Conservation (phyloP, 305 asterid genomes). For the Solanum hybrid region DNA sequence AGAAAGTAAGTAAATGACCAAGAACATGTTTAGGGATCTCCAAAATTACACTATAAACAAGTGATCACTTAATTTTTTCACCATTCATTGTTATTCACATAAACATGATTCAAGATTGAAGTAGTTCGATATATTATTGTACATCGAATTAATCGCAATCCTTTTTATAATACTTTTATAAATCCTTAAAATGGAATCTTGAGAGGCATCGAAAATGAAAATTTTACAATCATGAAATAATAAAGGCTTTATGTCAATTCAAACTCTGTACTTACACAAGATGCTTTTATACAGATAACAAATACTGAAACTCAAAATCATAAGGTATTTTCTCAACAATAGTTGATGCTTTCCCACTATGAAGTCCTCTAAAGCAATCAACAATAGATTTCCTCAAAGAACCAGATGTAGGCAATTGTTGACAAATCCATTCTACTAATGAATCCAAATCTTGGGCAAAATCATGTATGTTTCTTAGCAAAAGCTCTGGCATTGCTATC, state of each 20-base stretch:
- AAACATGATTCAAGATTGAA: neutral
- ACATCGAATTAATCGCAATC: neutral
- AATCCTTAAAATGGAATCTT: neutral
- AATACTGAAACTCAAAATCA: conserved; percentile 71
- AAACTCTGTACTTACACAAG: neutral
- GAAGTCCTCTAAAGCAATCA: conserved; percentile 49
- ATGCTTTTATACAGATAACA: conserved; percentile 30
- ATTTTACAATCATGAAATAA: neutral
- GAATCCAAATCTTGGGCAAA: conserved; percentile 49
- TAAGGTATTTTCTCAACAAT: conserved; percentile 60
- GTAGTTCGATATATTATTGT: neutral
- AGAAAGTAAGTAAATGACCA: neutral
- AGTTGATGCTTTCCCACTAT: conserved; percentile 30
- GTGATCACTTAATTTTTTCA: neutral
- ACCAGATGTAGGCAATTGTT: conserved; percentile 75
- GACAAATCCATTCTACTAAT: conserved; percentile 66
- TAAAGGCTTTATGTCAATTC: accelerated
- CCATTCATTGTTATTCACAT: neutral
- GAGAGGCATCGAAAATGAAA: accelerated
- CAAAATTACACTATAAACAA: neutral
- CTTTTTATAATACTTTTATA: no score
- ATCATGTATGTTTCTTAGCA: conserved; percentile 47
- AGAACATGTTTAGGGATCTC: neutral
- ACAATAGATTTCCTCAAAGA: conserved; percentile 73
- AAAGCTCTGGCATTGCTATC: conserved; percentile 63